Evolutionary conservation across 2,329 filamentous ascomycete species (phyloP).

Genomic region (Dendrostoma leiphaemia): DNA sequence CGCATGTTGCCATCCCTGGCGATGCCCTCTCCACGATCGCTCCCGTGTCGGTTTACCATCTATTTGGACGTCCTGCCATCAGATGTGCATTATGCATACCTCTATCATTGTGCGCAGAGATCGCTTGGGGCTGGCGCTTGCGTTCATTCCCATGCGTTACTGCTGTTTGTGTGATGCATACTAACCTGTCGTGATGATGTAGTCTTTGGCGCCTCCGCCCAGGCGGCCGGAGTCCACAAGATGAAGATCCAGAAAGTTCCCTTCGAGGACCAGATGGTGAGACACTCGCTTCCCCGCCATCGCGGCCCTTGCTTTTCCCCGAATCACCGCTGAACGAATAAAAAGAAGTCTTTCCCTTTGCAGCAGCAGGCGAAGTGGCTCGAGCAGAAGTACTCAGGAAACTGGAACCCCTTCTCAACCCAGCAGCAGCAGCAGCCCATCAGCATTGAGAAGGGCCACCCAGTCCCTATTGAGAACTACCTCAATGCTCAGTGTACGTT

Average conservation of each 20-base stretch:
- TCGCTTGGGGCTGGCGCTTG: not conserved
- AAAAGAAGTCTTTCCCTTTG: conserved; percentile 73
- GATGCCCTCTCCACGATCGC: not conserved
- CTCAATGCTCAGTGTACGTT: conserved; percentile 94
- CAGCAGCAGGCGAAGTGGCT: conserved; percentile 78
- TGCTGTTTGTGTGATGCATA: conserved; percentile 68
- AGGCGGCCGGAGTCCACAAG: conserved; percentile 81
- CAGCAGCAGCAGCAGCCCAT: conserved; percentile 13
- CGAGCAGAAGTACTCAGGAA: conserved; percentile 93
- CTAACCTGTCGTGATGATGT: conserved; percentile 13
- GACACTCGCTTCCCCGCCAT: conserved; percentile 31
- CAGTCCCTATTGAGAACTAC: conserved; percentile 93
- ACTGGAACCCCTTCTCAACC: conserved; percentile 17
- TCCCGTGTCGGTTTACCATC: not conserved
- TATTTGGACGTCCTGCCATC: not conserved
- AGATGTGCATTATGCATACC: not conserved
- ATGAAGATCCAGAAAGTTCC: conserved; percentile 98
- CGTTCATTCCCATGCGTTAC: not conserved
- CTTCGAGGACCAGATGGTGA: conserved; percentile 85
- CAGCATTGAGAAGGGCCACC: conserved; percentile 53
- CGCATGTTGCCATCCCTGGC: conserved; percentile 5
- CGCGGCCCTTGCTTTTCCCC: not conserved
- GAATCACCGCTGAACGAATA: conserved; percentile 11
- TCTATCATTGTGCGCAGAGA: not conserved
- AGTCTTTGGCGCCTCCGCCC: conserved; percentile 59